Base-by-base conservation (phyloP, 169 alveolate species). In the Plasmodium billcollinsi region DNA sequence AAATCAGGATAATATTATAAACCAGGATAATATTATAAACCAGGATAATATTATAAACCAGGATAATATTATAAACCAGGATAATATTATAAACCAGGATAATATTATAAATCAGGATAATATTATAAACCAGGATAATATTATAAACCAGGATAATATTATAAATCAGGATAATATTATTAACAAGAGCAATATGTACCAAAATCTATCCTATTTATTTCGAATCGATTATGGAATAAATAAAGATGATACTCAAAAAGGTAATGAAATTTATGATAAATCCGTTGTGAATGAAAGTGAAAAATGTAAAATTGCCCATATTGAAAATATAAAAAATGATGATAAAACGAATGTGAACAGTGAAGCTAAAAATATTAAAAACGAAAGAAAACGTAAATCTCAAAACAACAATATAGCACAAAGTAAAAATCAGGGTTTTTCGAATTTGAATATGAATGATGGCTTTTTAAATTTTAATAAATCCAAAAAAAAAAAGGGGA, bases 381-480 rank as follows among this genome's bases (percentile, higher is more conserved):
- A 63, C 9, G 67, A 52, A 78, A 65, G 54, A 45, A 29, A 15
- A 24, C 39, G 76, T 24, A 21, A 26, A 45, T 26, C 65, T 7
- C 47, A 65, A 18, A 47, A 76, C 47, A 15, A 21, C 11, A 21
- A 26, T 9, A 62, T 21, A 26, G 18, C 15, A 6, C 4, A n/a
- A 26, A 50, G 52, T 39, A 3, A 52, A 78, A 58, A 47, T 3
- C 56, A 21, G 33, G 29, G 2, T 29, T 8, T 24, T 39, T 18
- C 69, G 7, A 49, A 52, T 39, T n/a, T 50, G 12, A 62, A 21
- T 39, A 66, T 3, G 14, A 66, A 47, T 52, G 78, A 78, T 78
- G 67, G 67, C 20, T 67, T 52, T 26, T 52, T 78, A 78, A 78
- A 65, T 78, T 66, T 78, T 78, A 78, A 78, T 26, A 78, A 65